phyloP scores from a whole-genome alignment of 495 filamentous ascomycete species.

The Poronia punctata region DNA sequence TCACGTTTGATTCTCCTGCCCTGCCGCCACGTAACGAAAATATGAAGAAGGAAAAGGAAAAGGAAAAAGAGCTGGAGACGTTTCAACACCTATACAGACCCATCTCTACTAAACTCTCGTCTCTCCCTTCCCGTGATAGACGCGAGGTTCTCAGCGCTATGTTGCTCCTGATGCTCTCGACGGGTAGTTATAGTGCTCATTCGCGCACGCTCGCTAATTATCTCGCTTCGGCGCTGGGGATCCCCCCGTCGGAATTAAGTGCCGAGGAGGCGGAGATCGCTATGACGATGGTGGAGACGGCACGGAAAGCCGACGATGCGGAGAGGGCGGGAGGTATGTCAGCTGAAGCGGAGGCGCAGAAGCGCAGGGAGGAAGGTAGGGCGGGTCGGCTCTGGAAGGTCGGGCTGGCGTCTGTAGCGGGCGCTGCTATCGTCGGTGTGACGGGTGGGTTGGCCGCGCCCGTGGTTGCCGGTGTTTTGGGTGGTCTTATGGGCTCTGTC shows the following conservation, averaged over 20 bases:
- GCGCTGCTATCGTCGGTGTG: slow-evolving; percentile 78
- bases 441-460: slow-evolving; percentile 86
- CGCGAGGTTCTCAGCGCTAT: slow-evolving; percentile 50
- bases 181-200: slow-evolving; percentile 65
- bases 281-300: slow-evolving; percentile 54
- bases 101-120: slow-evolving; percentile 37
- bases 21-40: neutral
- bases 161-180: slow-evolving; percentile 60
- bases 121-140: slow-evolving; percentile 34
- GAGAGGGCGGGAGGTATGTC: slow-evolving; percentile 50
- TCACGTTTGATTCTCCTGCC: slow-evolving; percentile 19
- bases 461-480: slow-evolving; percentile 78
- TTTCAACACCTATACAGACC: slow-evolving; percentile 38
- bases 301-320: slow-evolving; percentile 19
- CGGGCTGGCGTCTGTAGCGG: slow-evolving; percentile 77
- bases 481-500: slow-evolving; percentile 77
- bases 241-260: slow-evolving; percentile 53
- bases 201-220: slow-evolving; percentile 63
- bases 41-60: slow-evolving; percentile 15
- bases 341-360: slow-evolving; percentile 60
- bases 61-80: slow-evolving; percentile 12
- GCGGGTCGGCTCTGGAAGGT: slow-evolving; percentile 72
- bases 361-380: slow-evolving; percentile 56
- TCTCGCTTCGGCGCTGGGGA: slow-evolving; percentile 54
- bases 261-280: slow-evolving; percentile 67